phyloP scores from a whole-genome alignment of 768 basidiomycete species.

The Piloderma croceum region DNA sequence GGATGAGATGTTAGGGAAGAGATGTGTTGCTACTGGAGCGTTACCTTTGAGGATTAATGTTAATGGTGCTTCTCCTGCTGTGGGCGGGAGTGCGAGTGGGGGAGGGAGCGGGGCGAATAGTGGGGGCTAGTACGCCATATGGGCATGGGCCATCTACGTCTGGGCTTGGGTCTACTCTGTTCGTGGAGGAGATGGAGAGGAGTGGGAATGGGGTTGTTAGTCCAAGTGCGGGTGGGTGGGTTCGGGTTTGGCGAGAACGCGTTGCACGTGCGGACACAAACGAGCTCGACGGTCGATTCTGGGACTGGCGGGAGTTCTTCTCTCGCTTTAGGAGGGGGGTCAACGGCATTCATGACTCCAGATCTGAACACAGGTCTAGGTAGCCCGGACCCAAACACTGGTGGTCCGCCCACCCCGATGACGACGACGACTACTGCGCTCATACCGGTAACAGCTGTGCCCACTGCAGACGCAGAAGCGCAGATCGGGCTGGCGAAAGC shows the following conservation, averaged over 20 bases:
- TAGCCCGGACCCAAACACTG: no score
- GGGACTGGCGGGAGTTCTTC: constrained; percentile 30
- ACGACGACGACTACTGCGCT: constrained; percentile 53
- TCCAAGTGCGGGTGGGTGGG: no score
- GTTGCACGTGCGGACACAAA: constrained; percentile 54
- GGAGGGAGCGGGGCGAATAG: constrained; percentile 50
- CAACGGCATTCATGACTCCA: constrained; percentile 49
- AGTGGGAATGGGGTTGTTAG: no score
- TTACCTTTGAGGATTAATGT: constrained; percentile 55
- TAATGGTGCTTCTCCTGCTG: constrained; percentile 34
- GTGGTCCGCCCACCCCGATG: constrained; percentile 28
- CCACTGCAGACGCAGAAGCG: constrained; percentile 65
- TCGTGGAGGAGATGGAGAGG: constrained; percentile 54
- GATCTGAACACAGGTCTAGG: constrained; percentile 52
- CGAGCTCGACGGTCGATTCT: constrained; percentile 38
- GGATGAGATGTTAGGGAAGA: constrained; percentile 59
- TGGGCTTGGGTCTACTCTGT: constrained; percentile 48
- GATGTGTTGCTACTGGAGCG: constrained; percentile 65
- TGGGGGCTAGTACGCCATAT: constrained; percentile 65
- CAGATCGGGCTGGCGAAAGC: constrained; percentile 77
- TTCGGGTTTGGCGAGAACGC: constrained; percentile 21
- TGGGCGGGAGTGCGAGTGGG: no score
- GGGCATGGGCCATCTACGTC: constrained; percentile 44
- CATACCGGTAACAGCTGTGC: constrained; percentile 64
- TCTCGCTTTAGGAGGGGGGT: no score